Base-by-base conservation (phyloP, 2,329 filamentous ascomycete species). In the Alternaria viburni region DNA sequence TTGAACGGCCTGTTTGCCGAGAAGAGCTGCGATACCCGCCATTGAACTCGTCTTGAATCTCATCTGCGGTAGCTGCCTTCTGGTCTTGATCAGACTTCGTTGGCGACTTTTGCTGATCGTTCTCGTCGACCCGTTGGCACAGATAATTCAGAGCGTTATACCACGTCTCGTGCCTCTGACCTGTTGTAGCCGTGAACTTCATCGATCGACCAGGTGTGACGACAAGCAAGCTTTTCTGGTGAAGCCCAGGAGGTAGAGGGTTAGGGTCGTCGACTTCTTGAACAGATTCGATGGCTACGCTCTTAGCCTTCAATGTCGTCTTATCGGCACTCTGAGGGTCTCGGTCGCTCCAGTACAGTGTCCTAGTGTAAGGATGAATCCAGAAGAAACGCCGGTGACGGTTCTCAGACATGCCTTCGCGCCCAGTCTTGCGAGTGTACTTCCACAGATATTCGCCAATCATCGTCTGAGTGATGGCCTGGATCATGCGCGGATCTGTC, bases 381-480 rank as follows among this genome's bases (percentile, higher is more conserved):
- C 96, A 99, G 86, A 99, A 99, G 85, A 97, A 99, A 30, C 96
- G 90, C 65, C 93, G 89, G 80, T 99, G 96, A 56, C 96, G 89
- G 59, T 94, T 97, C 71, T 90, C 91, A 0, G 94, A 98, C 81
- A 97, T 89, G 67, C 93, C 92, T 58, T 90, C 91, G 23, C 95
- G 90, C n/a, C 93, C 94, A 63, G 94, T 87, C 83, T 96, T 97
- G 74, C 96, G 91, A 0, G 96, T 99, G 81, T 99, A 99, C 80
- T 99, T 99, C 96, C 96, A 99, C 44, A 99, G 85, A 79, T 95
- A 98, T 79, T 99, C 96, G 59, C 96, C 96, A 76, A 99, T 98
- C 96, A 99, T 99, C 17, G 96, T 98, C 81, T 99, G 95, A 3
- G 96, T 99, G 69, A 99, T 97, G 52, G 96, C 96, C 82, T 97